Conservation (phyloP, 2,329 filamentous ascomycete species). For the Tolypocladium guangdongense region DNA sequence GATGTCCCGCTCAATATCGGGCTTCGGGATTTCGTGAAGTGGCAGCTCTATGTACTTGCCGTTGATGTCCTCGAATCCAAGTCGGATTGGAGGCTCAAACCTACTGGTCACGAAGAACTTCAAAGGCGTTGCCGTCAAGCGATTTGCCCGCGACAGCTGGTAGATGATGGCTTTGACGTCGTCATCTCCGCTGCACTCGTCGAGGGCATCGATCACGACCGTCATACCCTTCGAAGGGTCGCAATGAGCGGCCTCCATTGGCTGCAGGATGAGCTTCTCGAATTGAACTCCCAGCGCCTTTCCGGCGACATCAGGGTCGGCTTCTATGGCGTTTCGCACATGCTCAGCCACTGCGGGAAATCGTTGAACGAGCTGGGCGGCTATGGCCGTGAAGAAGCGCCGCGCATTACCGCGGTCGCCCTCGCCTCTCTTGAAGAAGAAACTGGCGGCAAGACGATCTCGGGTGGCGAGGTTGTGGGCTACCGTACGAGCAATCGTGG, state of each 20-base stretch:
- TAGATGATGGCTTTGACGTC: constrained; percentile 18
- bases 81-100: constrained; percentile 20
- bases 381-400: constrained; percentile 28
- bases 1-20: constrained; percentile 17
- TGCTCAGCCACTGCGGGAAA: constrained; percentile 11
- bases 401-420: constrained; percentile 20
- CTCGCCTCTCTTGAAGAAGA: constrained; percentile 32
- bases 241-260: neutral
- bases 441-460: constrained; percentile 18
- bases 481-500: constrained; percentile 8
- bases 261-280: constrained; percentile 1
- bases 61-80: constrained; percentile 15
- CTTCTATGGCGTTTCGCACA: neutral
- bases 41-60: neutral
- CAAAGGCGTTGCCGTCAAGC: constrained; percentile 8
- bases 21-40: neutral
- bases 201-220: constrained; percentile 23
- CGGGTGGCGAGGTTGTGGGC: neutral
- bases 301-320: neutral
- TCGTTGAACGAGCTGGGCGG: constrained; percentile 17
- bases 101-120: constrained; percentile 28
- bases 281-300: constrained; percentile 5
- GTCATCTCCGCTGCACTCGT: constrained; percentile 15
- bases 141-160: neutral
- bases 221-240: neutral